These are phyloP conservation scores for Phytopythium ostracodes DNA, from an alignment of 352 stramenopile species.

Conservation along the genomic window DNA sequence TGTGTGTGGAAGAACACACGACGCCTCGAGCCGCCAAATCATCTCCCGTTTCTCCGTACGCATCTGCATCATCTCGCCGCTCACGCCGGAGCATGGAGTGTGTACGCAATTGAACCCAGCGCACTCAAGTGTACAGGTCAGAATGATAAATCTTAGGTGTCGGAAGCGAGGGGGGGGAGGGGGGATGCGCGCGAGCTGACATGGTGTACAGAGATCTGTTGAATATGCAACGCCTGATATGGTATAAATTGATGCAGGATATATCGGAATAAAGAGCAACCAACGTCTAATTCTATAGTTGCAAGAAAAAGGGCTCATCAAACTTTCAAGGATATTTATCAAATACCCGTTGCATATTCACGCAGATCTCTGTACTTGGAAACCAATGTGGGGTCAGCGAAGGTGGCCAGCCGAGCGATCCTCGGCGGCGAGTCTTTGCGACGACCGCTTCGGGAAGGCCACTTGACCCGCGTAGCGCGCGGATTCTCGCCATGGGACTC, in stretches of 20 bases:
- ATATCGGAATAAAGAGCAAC: no score
- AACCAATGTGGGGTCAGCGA: slow-evolving; percentile 2
- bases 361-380: no score
- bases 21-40: no score
- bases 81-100: slow-evolving; percentile 2
- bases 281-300: no score
- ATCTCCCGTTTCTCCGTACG: no score
- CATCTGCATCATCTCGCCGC: slow-evolving; percentile 1
- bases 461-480: background rate
- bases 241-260: no score
- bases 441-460: background rate
- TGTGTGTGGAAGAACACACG: background rate
- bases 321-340: no score
- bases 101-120: slow-evolving; percentile 8
- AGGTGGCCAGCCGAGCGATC: background rate
- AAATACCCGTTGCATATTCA: no score
- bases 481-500: background rate
- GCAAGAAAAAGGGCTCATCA: no score
- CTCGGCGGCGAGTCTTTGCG: background rate
- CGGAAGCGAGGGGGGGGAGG: no score
- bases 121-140: background rate
- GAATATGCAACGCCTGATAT: no score
- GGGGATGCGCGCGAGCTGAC: background rate
- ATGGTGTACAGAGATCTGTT: no score
- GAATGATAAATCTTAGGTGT: background rate